Base-by-base conservation (phyloP, 2,329 filamentous ascomycete species). In the Cytospora chrysosperma region DNA sequence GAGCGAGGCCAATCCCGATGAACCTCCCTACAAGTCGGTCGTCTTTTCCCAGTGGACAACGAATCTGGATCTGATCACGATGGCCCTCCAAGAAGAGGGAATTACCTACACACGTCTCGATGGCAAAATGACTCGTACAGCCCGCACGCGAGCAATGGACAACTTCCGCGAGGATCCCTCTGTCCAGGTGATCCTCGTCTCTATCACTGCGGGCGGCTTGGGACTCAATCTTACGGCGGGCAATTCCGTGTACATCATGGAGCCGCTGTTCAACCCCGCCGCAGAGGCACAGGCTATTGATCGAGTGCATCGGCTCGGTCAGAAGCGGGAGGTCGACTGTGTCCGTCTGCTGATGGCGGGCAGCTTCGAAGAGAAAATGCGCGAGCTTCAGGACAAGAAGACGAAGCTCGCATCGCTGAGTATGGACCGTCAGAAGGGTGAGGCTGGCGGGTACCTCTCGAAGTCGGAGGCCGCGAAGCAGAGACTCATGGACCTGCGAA, bases 11-110 rank as follows among this genome's bases (percentile, higher is more conserved):
- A 79, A 85, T 12, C 85, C 87, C 0, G 77, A 84, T 13, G 86
- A 93, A 71, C 84, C 86, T 0, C 93, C 93, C 0, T 90, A 92
- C 76, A 98, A 97, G 75, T 95, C 92, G 28, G 93, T 99, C 17
- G 88, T 99, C 8, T 98, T 98, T 76, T 97, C 93, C 0, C 89
- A 88, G n/a, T 98, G 95, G 93, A 98, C 95, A 0, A 89, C 90
- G 0, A 93, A 98, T 73, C 85, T 99, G 19, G 93, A 98, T 73
- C 85, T 99, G 24, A 96, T 99, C 69, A 88, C 95, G 72, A 82
- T 92, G 56, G 94, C 93, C 0, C 82, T 98, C 17, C 81, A 86
- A 32, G 82, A 85, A 56, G 83, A 83, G 13, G 81, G 82, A 12
- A 91, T 96, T 73, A 79, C 76, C 1, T 93, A 87, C 72, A 86